Base-by-base conservation (phyloP, 495 filamentous ascomycete genomes). In the Aspergillus cristatus region DNA sequence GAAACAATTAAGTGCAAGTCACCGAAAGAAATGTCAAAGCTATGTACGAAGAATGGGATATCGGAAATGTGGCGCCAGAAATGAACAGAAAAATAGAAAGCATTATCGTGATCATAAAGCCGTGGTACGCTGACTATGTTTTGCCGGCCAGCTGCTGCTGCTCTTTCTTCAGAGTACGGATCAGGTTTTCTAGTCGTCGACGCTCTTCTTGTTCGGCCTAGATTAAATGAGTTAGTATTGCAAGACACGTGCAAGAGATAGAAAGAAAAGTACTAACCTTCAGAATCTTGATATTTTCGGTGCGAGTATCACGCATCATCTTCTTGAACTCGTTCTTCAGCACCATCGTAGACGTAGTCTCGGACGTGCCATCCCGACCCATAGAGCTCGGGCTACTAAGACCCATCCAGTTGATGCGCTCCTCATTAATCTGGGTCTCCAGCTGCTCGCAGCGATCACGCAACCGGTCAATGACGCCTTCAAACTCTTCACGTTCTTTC, bases 311-410 rank as follows among this genome's bases (percentile, higher is more conserved):
- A 36, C 81, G 71, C 84, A 88, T 90, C 84, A 90, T 88, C 67
- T 86, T 87, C 69, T 84, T 84, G 55, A 90, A 90, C 55, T 90
- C 84, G 35, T 78, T 82, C 61, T 80, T 82, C 37, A 90, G 57
- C 13, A 86, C 78, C 64, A 74, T 75, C 2, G 77, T 85, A 47
- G 78, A 83, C 2, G 78, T 87, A 7, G 66, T 75, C 48, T 79
- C 76, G 11, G 62, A 63, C 29, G 35, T 46, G 18, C 55, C 62
- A 43, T 72, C 68, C 26, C 68, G 60, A 38, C 60, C 63, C 30
- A 66, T 52, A 1, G 68, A 60, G 17, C 43, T 62, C 30, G 75
- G 71, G 46, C 71, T 75, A 54, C 67, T 72, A 28, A 76, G 58
- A 20, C 82, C 85, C 56, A 88, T 63, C 71, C 75, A 81, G 41